Base-by-base conservation (phyloP, 345 rosid genomes). In the Eutrema japonicum region DNA sequence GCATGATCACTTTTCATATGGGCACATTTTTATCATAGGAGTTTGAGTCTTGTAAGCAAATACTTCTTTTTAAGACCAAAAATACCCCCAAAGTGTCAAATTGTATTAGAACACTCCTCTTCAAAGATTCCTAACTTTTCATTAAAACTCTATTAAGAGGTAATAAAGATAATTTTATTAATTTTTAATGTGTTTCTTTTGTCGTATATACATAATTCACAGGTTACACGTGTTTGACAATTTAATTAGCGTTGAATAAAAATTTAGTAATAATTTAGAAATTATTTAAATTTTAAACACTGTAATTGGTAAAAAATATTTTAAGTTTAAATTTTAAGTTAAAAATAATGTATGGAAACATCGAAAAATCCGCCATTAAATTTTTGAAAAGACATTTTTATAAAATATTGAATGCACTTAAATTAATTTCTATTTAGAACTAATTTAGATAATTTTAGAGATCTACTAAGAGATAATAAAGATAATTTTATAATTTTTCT, bases 1-100 rank as follows among this genome's bases (percentile, higher is more conserved):
- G 80, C 80, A 71, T 77, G 76, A 71, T 77, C 76, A 76, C 75
- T 47, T 77, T 77, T 71, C 72, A 57, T 57, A 77, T 71, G 80
- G 63, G 73, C 52, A 48, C 71, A 64, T 41, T 64, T 71, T 70
- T 64, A 57, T 49, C 76, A 57, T 42, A 71, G 2, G 77, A 49
- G 68, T 71, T 77, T 43, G 68, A 58, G 68, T 71, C 76, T 77
- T 77, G 29, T 46, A 77, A 77, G 80, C 77, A 77, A 77, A 13
- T 49, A 41, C 73, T 71, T 77, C 72, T 57, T 54, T 45, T 30
- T 16, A 36, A 10, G 61, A 56, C 47, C 42, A 3, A 58, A 32
- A 10, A 22, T 18, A 0, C 11, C n/a, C n/a, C 59, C 60, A 56
- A 70, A 64, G 53, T 56, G 52, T 57, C 68, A 14, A 58, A 56